phyloP scores from a whole-genome alignment of 371 early-diverging fungal species.

The Gilbertella persicaria region DNA sequence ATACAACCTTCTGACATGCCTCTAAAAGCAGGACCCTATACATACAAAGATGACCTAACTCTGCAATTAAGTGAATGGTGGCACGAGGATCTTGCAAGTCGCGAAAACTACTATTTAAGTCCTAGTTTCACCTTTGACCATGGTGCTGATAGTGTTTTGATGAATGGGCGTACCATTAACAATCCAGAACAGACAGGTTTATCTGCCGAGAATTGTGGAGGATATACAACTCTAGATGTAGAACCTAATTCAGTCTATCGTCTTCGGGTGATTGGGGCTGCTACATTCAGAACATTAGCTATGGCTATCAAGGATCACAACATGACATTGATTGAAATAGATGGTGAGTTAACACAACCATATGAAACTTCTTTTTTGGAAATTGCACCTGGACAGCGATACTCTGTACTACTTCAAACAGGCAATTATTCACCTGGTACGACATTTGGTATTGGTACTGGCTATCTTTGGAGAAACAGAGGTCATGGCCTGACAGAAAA shows the following conservation, averaged over 20 bases:
- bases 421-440: conserved; percentile 18
- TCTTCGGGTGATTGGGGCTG: conserved; percentile 41
- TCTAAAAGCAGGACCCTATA: conserved; percentile 34
- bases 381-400: conserved; percentile 33
- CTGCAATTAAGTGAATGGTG: conserved; percentile 50
- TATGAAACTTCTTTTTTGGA: conserved; percentile 22
- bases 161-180: conserved; percentile 43
- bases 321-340: conserved; percentile 51
- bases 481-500: conserved; percentile 27
- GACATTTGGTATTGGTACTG: conserved; percentile 27
- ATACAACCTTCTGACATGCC: neutral
- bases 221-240: conserved; percentile 36
- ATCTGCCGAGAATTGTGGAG: conserved; percentile 19
- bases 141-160: conserved; percentile 40
- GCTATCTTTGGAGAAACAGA: conserved; percentile 24
- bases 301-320: conserved; percentile 41
- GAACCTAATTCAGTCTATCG: conserved; percentile 40
- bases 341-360: conserved; percentile 35
- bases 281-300: conserved; percentile 32
- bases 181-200: conserved; percentile 3
- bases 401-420: conserved; percentile 26
- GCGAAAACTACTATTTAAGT: conserved; percentile 27
- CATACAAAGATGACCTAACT: conserved; percentile 46
- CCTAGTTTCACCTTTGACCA: conserved; percentile 23
- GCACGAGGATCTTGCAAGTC: conserved; percentile 28